phyloP scores from a whole-genome alignment of 768 basidiomycete species.

The Chlorophyllum brunneum region DNA sequence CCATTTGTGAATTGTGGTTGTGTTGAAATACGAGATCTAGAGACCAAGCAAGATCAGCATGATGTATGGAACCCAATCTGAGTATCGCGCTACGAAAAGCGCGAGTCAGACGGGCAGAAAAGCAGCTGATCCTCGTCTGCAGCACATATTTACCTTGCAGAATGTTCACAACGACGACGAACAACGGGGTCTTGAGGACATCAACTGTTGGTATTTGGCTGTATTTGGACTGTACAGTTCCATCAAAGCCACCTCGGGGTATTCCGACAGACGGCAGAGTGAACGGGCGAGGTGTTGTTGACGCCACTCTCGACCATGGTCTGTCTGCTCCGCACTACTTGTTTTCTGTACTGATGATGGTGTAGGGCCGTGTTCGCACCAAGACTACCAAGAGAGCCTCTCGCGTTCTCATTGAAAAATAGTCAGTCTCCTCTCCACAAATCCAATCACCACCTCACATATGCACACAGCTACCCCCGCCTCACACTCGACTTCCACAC shows the following conservation, averaged over 20 bases:
- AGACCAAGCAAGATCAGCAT: constrained; percentile 23
- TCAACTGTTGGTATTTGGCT: background rate
- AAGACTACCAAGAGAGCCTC: constrained; percentile 99
- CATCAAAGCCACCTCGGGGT: constrained; percentile 38
- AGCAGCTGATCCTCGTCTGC: constrained; percentile 10
- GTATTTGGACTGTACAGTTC: constrained; percentile 34
- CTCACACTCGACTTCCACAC: constrained; percentile 99
- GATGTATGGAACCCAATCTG: constrained; percentile 55
- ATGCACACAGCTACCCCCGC: constrained; percentile 79
- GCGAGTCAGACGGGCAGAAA: constrained; percentile 67
- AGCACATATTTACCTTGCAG: constrained; percentile 42
- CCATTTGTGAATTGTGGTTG: constrained; percentile 45
- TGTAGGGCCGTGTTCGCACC: constrained; percentile 97
- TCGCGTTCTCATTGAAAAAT: constrained; percentile 98
- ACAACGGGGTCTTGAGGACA: constrained; percentile 1
- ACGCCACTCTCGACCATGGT: constrained; percentile 44
- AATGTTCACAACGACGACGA: constrained; percentile 22
- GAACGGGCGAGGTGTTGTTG: background rate
- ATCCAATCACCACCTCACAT: background rate
- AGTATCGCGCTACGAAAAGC: constrained; percentile 82
- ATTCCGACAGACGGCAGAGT: constrained; percentile 26
- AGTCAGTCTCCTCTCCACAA: constrained; percentile 45
- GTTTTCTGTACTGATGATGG: constrained; percentile 16
- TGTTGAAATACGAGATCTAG: constrained; percentile 17
- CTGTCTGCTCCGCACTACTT: constrained; percentile 15